These are phyloP conservation scores for Hymenoscyphus repandus DNA, from an alignment of 2,329 filamentous ascomycete species.

Conservation along the genomic window DNA sequence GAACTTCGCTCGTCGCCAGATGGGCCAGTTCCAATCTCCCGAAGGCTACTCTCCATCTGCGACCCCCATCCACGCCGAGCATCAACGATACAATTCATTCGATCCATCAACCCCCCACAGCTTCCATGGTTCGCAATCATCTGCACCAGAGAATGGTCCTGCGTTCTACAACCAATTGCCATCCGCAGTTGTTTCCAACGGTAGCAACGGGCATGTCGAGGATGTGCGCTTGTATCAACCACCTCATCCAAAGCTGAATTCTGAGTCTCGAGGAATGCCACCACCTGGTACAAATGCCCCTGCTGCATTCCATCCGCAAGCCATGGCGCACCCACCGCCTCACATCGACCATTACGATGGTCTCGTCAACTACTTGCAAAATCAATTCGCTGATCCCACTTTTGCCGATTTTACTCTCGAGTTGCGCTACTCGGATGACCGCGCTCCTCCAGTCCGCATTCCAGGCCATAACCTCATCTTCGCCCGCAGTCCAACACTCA, in stretches of 20 bases:
- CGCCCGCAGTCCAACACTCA: slow-evolving; percentile 44
- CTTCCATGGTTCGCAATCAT: slow-evolving; percentile 57
- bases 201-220: slow-evolving; percentile 33
- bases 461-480: slow-evolving; percentile 52
- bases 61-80: slow-evolving; percentile 24
- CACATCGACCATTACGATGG: slow-evolving; percentile 33
- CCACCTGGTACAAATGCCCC: slow-evolving; percentile 13
- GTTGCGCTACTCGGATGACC: slow-evolving; percentile 39
- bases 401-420: slow-evolving; percentile 44
- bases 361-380: slow-evolving; percentile 36
- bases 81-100: slow-evolving; percentile 31
- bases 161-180: slow-evolving; percentile 35
- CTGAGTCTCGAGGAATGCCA: slow-evolving; percentile 9
- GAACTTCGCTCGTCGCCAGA: slow-evolving; percentile 23
- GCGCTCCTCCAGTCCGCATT: slow-evolving; percentile 39
- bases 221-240: slow-evolving; percentile 27
- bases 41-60: slow-evolving; percentile 32
- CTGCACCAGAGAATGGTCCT: slow-evolving; percentile 35
- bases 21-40: slow-evolving; percentile 29
- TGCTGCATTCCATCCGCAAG: slow-evolving; percentile 11
- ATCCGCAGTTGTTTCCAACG: slow-evolving; percentile 36
- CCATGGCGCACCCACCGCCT: slow-evolving; percentile 20
- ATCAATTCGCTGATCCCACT: slow-evolving; percentile 35
- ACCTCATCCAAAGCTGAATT: slow-evolving; percentile 15
- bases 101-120: slow-evolving; percentile 54